These are phyloP conservation scores for Cadophora sp. DNA, from an alignment of 2,329 filamentous ascomycete species.

Conservation along the genomic window DNA sequence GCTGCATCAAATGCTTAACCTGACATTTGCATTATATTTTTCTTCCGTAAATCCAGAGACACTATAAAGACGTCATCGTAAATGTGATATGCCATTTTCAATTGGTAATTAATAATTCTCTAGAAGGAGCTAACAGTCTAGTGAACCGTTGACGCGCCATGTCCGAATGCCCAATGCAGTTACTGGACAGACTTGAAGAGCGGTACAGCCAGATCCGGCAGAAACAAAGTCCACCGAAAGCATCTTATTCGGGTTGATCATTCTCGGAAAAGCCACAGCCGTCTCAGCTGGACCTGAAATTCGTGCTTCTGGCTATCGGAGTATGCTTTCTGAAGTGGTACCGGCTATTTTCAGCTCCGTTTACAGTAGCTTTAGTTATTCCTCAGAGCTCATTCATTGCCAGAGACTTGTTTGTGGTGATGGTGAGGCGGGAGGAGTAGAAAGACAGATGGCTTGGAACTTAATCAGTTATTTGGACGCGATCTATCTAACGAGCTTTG, in stretches of 20 bases:
- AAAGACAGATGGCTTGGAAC: no score
- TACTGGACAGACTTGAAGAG: background rate
- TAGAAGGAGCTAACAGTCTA: background rate
- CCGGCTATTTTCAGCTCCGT: no score
- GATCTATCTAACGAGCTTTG: no score
- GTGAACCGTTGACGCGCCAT: background rate
- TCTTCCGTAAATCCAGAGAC: background rate
- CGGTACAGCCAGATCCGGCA: slow-evolving; percentile 1
- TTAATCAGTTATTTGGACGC: no score
- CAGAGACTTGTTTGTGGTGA: no score
- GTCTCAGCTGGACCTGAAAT: background rate
- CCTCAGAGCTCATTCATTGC: no score
- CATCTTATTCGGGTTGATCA: background rate
- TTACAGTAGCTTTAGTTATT: no score
- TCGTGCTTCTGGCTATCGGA: background rate
- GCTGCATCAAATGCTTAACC: background rate
- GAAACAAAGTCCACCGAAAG: background rate
- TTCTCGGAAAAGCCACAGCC: slow-evolving; percentile 11
- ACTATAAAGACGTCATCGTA: background rate
- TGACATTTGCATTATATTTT: background rate
- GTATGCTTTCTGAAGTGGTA: no score
- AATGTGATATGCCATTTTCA: background rate
- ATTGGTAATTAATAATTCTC: background rate
- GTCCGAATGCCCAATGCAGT: no score
- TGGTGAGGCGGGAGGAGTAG: no score